phyloP scores from a whole-genome alignment of 2,329 filamentous ascomycete species.

The Colletotrichum sublineola region DNA sequence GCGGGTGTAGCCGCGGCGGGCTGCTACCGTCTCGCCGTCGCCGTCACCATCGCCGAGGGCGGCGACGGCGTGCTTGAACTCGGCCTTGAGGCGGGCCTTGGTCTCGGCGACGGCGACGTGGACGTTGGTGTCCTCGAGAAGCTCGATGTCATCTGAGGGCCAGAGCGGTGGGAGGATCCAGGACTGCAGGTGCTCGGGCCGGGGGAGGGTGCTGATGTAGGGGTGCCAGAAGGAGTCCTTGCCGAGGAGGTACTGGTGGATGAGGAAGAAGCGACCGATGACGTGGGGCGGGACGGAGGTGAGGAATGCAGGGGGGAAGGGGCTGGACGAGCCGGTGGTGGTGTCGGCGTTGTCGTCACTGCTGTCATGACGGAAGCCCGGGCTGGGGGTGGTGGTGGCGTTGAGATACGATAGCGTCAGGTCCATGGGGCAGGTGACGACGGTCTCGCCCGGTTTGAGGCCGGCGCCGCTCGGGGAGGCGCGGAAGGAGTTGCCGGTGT shows the following conservation, averaged over 20 bases:
- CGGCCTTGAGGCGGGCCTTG: conserved; percentile 58
- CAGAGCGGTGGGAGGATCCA: conserved; percentile 75
- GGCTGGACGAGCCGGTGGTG: conserved; percentile 28
- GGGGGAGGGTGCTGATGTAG: conserved; percentile 76
- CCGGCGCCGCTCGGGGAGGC: conserved; percentile 53
- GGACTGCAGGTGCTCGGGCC: conserved; percentile 63
- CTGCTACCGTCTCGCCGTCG: conserved; percentile 42
- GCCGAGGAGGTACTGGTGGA: conserved; percentile 74
- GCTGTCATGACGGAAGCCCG: conserved; percentile 43
- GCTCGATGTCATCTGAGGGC: conserved; percentile 69
- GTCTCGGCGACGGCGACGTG: conserved; percentile 64
- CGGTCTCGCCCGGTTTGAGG: conserved; percentile 55
- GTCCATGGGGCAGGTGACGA: conserved; percentile 66
- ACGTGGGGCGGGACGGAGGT: conserved; percentile 67
- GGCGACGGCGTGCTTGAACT: conserved; percentile 60
- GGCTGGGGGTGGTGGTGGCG: conserved; percentile 54
- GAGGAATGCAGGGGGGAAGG: conserved; percentile 66
- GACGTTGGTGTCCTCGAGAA: conserved; percentile 68
- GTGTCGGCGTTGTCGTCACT: conserved; percentile 22
- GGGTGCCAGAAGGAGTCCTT: conserved; percentile 74
- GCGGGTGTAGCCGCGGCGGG: conserved; percentile 56
- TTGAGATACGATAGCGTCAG: conserved; percentile 72
- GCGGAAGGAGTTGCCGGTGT: conserved; percentile 68
- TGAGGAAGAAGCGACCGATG: conserved; percentile 75
- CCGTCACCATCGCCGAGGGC: conserved; percentile 42